phyloP scores from a whole-genome alignment of 1,139 yeast genomes.

The Yamadazyma trypodendri region DNA sequence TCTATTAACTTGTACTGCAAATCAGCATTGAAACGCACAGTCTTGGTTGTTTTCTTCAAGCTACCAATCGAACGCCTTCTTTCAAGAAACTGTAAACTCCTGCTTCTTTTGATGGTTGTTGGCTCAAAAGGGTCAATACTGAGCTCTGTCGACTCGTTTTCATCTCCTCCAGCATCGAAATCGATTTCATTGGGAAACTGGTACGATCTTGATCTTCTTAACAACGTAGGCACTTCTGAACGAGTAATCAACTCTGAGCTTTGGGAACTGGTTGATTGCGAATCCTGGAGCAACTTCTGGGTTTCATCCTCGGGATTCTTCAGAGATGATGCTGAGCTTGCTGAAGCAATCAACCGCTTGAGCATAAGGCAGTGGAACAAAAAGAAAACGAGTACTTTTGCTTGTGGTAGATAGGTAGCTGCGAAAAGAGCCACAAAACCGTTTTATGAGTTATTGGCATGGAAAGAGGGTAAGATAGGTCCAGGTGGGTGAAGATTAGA shows the following conservation, averaged over 20 bases:
- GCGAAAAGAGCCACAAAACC: slow-evolving; percentile 2
- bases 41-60: not conserved
- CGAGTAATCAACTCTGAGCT: slow-evolving; percentile 5
- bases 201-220: slow-evolving; percentile 9
- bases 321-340: slow-evolving; percentile 1
- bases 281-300: not conserved
- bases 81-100: slow-evolving; percentile 9
- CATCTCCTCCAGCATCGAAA: not conserved
- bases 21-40: not conserved
- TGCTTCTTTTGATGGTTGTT: slow-evolving; percentile 7
- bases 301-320: no score
- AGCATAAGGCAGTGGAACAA: slow-evolving; percentile 1
- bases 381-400: not conserved
- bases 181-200: slow-evolving; percentile 4
- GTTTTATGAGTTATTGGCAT: no score
- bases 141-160: slow-evolving; percentile 9
- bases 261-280: not conserved
- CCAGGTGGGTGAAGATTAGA: no score
- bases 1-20: not conserved
- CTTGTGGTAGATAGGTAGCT: not conserved
- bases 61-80: not conserved
- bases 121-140: slow-evolving; percentile 17
- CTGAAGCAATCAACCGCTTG: slow-evolving; percentile 3
- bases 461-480: no score
- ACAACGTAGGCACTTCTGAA: slow-evolving; percentile 8